phyloP scores from a whole-genome alignment of 352 stramenopile genomes.

The Pythium angustatum region DNA sequence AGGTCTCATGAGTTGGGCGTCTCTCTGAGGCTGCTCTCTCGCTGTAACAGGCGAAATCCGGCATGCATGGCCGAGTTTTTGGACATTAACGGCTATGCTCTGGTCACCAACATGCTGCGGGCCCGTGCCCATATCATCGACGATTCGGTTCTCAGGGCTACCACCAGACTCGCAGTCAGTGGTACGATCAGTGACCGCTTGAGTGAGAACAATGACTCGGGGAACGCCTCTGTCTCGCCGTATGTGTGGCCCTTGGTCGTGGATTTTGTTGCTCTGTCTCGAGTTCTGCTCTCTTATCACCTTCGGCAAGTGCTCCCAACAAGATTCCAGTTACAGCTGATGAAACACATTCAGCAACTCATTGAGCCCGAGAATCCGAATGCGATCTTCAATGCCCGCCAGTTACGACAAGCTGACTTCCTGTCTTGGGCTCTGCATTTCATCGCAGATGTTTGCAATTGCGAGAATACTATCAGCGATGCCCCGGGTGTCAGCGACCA shows the following conservation, averaged over 20 bases:
- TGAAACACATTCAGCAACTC: slow-evolving; percentile 47
- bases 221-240: background rate
- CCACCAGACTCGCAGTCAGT: slow-evolving; percentile 53
- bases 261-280: slow-evolving; percentile 46
- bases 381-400: slow-evolving; percentile 73
- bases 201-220: background rate
- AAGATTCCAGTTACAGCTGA: slow-evolving; percentile 51
- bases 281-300: slow-evolving; percentile 55
- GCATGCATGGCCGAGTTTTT: slow-evolving; percentile 63
- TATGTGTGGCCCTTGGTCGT: slow-evolving; percentile 45
- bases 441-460: slow-evolving; percentile 52
- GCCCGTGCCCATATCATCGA: slow-evolving; percentile 50
- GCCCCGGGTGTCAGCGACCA: slow-evolving; percentile 36
- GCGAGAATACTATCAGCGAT: slow-evolving; percentile 37
- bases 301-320: slow-evolving; percentile 43
- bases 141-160: slow-evolving; percentile 39
- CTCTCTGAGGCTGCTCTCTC: slow-evolving; percentile 48
- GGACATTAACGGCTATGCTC: slow-evolving; percentile 52
- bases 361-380: slow-evolving; percentile 63
- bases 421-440: slow-evolving; percentile 62
- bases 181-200: slow-evolving; percentile 14
- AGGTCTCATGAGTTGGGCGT: slow-evolving; percentile 45
- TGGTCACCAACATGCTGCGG: slow-evolving; percentile 50
- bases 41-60: slow-evolving; percentile 56
- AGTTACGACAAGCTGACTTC: slow-evolving; percentile 55